Evolutionary conservation across 2,329 filamentous ascomycete species (phyloP), one percentile per base, ranked within the genome.

Genomic region (Cordyceps javanica): DNA sequence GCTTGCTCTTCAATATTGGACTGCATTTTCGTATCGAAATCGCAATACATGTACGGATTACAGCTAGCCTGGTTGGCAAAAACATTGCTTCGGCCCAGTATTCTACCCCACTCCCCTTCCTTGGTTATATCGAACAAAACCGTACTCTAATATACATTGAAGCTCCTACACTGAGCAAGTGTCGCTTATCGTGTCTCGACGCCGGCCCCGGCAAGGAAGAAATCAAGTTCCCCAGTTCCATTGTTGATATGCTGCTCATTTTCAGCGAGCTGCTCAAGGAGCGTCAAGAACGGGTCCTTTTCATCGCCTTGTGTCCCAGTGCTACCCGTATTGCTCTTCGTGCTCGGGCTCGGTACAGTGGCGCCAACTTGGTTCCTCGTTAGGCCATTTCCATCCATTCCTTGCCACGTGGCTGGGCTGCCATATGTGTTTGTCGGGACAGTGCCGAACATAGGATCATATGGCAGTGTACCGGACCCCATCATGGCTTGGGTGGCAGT

Each of bases 201-300:
- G 8, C 55, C 61, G 8, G 67, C 60, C 23, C 68, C 66, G 21
- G 66, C 69, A 28, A 92, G 73, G 66, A 92, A 92, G 72, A 90
- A 92, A 69, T 93, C 89, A 65, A 94, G 73, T 67, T 93, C 89
- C 13, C 87, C 87, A 10, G 85, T 82, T 0, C 86, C 88, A 53
- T 82, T 77, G 42, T 78, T 77, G 55, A 72, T 67, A 23, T 69
- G 68, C 55, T 88, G 82, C 70, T 93, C 89, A 65, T 90, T 91
- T 70, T 94, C 89, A 0, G 89, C 90, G 59, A 94, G 77, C 72
- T 94, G 89, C 69, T 94, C 90, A 36, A 94, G 74, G 42, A 94
- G 72, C 60, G 83, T 89, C 41, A 94, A 71, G 67, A 95, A 94
- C 0, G 90, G 89, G 66, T 94, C 90, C 64, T 89, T 91, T 63